Base-by-base conservation (phyloP, 108 stramenopile species). In the Pseudonitzschia delicatissima region DNA sequence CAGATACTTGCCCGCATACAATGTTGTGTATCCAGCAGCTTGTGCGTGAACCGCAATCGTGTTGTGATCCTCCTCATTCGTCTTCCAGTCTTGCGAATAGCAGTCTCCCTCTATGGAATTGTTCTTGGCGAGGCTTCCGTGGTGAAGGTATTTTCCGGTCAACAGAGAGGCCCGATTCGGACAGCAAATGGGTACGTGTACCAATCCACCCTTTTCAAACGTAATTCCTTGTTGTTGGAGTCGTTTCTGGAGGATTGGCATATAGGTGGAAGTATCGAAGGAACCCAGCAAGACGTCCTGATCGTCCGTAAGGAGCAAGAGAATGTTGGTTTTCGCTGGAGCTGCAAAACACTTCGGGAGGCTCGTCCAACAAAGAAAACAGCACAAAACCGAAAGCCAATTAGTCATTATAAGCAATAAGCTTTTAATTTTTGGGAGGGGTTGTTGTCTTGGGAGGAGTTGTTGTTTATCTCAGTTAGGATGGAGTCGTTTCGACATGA, bases 151-250 rank as follows among this genome's bases (percentile, higher is more conserved):
- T n/a, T 71, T 66, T n/a, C 77, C 77, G n/a, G 72, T 71, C 26
- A 73, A 44, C 48, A 73, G 67, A 8, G 53, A 50, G 20, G 66
- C 49, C 7, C 77, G 66, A 5, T 66, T 72, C 2, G 77, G 77
- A 48, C 77, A 78, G 29, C 77, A 78, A 39, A 78, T 70, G 0
- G 77, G 77, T 11, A 73, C 73, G 42, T 73, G 73, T 2, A 74
- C 73, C 64, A 72, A 74, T 15, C 31, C 57, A 15, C 39, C 68
- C 39, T 74, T 64, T 8, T 28, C 45, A 69, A 78, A 74, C 9
- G 77, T 74, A 33, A 70, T 35, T 17, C 77, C 77, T 0, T 51
- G 0, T 15, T 70, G 55, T 53, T 51, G 47, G 4, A 78, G 31
- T 11, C 36, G 39, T 45, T 31, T 11, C 13, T 57, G 45, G 33